phyloP scores from a whole-genome alignment of 2,329 filamentous ascomycete genomes.

The Xylariomycetidae sp. region DNA sequence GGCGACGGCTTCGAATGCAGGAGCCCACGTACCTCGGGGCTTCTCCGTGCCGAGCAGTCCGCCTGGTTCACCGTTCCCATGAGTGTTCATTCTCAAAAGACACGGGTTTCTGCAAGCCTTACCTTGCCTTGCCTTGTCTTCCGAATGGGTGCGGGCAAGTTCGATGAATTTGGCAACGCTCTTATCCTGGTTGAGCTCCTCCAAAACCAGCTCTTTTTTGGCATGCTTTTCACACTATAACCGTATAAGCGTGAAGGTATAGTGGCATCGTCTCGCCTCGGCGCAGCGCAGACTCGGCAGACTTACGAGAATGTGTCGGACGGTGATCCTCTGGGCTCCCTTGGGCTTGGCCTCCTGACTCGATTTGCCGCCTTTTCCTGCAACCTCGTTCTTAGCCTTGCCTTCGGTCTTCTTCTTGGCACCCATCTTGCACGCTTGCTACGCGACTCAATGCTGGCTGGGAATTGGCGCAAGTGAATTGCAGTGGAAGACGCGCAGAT shows the following conservation, averaged over 20 bases:
- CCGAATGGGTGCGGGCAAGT: constrained; percentile 65
- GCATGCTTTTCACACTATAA: constrained; percentile 66
- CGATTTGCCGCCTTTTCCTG: constrained; percentile 12
- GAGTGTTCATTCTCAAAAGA: background rate
- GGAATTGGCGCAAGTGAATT: no score
- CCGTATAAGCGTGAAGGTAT: background rate
- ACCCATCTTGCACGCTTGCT: no score
- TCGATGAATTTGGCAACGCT: constrained; percentile 66
- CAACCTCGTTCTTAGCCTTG: constrained; percentile 14
- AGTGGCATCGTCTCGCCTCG: background rate
- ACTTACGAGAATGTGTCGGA: constrained; percentile 16
- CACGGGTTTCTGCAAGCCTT: constrained; percentile 7
- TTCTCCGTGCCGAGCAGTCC: constrained; percentile 72
- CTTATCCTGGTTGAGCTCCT: constrained; percentile 49
- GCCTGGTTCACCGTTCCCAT: constrained; percentile 36
- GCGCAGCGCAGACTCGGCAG: background rate
- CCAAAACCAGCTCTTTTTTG: constrained; percentile 72
- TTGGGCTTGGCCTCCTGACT: constrained; percentile 14
- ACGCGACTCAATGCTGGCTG: no score
- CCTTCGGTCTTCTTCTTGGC: constrained; percentile 20
- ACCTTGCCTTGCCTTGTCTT: constrained; percentile 70
- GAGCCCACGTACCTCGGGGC: constrained; percentile 58
- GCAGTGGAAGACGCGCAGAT: no score
- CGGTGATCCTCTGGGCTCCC: constrained; percentile 12
- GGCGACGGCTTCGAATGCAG: constrained; percentile 66